Evolutionary conservation across 108 stramenopile species (phyloP), one percentile per base, ranked within the genome.

Genomic region (Nitzschia palea): DNA sequence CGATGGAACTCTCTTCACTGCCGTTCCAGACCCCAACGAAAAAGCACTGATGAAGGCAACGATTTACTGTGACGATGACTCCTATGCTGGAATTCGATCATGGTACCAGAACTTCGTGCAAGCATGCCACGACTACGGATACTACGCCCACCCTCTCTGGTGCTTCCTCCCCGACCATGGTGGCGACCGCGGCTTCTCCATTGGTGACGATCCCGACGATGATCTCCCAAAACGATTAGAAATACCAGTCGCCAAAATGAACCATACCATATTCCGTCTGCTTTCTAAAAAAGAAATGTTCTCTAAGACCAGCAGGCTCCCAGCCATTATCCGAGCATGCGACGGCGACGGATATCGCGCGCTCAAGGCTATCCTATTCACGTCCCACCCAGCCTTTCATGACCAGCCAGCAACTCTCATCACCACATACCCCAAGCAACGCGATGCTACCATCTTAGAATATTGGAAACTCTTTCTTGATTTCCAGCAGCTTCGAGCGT

Each of bases 401-500:
- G 20, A 15, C n/a, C 26, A 56, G 29, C 55, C 55, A 6, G 23
- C 55, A 9, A 31, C n/a, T 8, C 9, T 56, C 26, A 23, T 56
- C 55, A 30, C 26, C 4, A 12, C 26, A 8, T 56, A 56, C n/a
- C 55, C 55, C 30, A 56, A 15, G 10, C 55, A 56, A 28, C 23
- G n/a, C 28, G 55, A 56, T 9, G 8, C 6, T 8, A 31, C 15
- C n/a, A 28, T 32, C 6, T 30, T 43, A 6, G 60, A 37, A 25
- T 61, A 43, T 23, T 61, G 9, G 17, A 17, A 43, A 23, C 4
- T 43, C 5, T 43, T 61, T 26, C 20, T 9, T 9, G 60, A 40
- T 43, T 37, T 43, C 43, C 60, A 20, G 9, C 60, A 61, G 43
- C 40, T 61, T 14, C 40, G 22, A 23, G 60, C 18, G 5, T 61